Evolutionary conservation across 805 yeast species (phyloP).

Genomic region (Wickerhamomyces xylosicus): DNA sequence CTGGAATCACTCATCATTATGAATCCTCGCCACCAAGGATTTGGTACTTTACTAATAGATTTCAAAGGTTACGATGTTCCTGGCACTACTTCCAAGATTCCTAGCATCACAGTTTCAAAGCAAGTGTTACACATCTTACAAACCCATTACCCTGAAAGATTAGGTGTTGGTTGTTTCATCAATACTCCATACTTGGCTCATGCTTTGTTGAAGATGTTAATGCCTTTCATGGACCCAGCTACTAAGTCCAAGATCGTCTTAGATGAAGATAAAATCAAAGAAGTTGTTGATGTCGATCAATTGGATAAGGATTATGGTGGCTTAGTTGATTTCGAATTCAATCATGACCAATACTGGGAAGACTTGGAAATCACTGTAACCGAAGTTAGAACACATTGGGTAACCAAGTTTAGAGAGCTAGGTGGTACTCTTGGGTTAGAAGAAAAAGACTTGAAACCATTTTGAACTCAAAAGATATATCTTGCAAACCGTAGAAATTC

Average conservation of each 20-base stretch:
- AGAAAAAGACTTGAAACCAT: slow-evolving; percentile 60
- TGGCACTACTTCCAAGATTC: slow-evolving; percentile 48
- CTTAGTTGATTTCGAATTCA: slow-evolving; percentile 65
- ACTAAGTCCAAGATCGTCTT: slow-evolving; percentile 87
- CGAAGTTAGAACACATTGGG: slow-evolving; percentile 44
- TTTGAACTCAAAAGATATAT: slow-evolving; percentile 10
- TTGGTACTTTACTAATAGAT: slow-evolving; percentile 81
- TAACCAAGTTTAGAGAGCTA: slow-evolving; percentile 55
- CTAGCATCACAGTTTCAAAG: slow-evolving; percentile 76
- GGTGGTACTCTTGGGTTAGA: slow-evolving; percentile 69
- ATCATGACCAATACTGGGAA: slow-evolving; percentile 74
- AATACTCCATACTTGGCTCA: slow-evolving; percentile 90
- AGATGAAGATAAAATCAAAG: slow-evolving; percentile 40
- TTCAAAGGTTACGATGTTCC: slow-evolving; percentile 58
- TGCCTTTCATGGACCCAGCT: slow-evolving; percentile 91
- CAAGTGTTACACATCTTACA: slow-evolving; percentile 88
- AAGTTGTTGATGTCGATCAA: slow-evolving; percentile 75
- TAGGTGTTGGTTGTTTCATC: slow-evolving; percentile 83
- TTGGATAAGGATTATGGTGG: slow-evolving; percentile 84
- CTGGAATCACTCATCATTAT: slow-evolving; percentile 82
- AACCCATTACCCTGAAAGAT: slow-evolving; percentile 92
- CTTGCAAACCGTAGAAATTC: too few relatives aligned
- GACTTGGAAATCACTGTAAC: slow-evolving; percentile 49
- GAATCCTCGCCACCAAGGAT: slow-evolving; percentile 94
- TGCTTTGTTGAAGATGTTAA: slow-evolving; percentile 79